Percentiles rank a stretch among this genome's conserved stretches.
Evolutionary conservation across 345 rosid species (phyloP).

Genomic region (Eucalyptus cloeziana): DNA sequence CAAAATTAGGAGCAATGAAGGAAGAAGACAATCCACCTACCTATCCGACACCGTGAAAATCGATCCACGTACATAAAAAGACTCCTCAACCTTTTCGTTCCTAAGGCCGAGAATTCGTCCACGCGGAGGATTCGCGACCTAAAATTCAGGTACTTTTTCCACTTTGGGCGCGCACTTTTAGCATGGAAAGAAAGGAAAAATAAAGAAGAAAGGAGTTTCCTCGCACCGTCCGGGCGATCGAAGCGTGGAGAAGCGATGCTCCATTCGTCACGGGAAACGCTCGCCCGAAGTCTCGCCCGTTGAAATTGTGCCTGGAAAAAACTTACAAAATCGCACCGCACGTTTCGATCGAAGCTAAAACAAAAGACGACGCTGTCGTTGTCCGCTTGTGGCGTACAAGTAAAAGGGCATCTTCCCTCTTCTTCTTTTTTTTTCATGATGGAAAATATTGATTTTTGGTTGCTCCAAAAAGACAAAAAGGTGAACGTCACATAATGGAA

Average conservation of each 20-base stretch:
- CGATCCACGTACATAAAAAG: neutral
- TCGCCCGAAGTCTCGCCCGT: neutral
- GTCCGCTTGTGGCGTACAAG: neutral
- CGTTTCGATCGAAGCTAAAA: neutral
- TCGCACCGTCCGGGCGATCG: neutral
- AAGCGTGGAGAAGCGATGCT: neutral
- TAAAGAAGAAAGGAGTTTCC: too few relatives aligned
- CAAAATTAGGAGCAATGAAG: neutral
- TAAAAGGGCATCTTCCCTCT: neutral
- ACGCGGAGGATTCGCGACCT: neutral
- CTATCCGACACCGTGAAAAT: neutral
- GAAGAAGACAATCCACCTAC: neutral
- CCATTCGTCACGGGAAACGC: neutral
- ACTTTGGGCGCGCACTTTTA: neutral
- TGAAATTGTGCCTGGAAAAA: neutral
- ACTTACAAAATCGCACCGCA: neutral
- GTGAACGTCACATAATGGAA: too few relatives aligned
- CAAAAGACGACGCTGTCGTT: neutral
- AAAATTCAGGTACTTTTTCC: neutral
- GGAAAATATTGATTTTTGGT: neutral
- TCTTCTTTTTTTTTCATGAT: too few relatives aligned
- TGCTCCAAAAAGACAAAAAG: neutral
- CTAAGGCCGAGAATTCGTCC: neutral
- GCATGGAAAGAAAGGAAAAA: neutral
- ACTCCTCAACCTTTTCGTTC: neutral